Conservation (phyloP, 2,329 filamentous ascomycete genomes). For the Aplosporella prunicola region DNA sequence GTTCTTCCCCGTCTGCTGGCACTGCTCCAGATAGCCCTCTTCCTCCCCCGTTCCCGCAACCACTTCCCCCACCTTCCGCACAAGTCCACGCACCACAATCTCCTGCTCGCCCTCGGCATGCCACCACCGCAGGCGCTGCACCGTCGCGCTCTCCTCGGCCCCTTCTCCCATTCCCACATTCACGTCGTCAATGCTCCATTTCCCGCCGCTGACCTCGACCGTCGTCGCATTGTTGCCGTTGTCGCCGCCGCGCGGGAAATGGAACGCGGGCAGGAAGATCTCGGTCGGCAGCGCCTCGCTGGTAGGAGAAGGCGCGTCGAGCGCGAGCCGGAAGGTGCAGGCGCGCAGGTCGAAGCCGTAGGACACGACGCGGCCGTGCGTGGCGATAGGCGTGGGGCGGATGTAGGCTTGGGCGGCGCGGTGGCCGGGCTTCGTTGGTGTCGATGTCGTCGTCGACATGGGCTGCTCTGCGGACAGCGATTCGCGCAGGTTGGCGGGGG, state of each 20-base stretch:
- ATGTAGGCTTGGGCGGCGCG: conserved; percentile 91
- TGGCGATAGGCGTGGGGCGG: conserved; percentile 68
- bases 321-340: conserved; percentile 64
- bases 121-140: conserved; percentile 86
- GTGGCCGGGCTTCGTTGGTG: conserved; percentile 52
- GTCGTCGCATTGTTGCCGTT: too few relatives aligned
- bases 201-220: conserved; percentile 72
- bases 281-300: conserved; percentile 62
- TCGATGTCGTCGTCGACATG: conserved; percentile 21
- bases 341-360: conserved; percentile 76
- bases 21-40: conserved; percentile 65
- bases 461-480: conserved; percentile 53
- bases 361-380: conserved; percentile 59
- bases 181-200: conserved; percentile 83
- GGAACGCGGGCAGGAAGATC: conserved; percentile 81
- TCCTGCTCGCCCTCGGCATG: conserved; percentile 77
- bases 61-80: conserved; percentile 46
- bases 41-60: conserved; percentile 54
- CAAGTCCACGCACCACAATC: conserved; percentile 65
- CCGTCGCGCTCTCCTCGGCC: conserved; percentile 59
- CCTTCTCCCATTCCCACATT: too few relatives aligned
- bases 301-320: conserved; percentile 53
- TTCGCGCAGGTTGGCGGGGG: conserved; percentile 64
- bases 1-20: conserved; percentile 30
- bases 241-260: conserved; percentile 68